Base-by-base conservation (phyloP, 768 basidiomycete species). In the Phlegmacium glaucopus region DNA sequence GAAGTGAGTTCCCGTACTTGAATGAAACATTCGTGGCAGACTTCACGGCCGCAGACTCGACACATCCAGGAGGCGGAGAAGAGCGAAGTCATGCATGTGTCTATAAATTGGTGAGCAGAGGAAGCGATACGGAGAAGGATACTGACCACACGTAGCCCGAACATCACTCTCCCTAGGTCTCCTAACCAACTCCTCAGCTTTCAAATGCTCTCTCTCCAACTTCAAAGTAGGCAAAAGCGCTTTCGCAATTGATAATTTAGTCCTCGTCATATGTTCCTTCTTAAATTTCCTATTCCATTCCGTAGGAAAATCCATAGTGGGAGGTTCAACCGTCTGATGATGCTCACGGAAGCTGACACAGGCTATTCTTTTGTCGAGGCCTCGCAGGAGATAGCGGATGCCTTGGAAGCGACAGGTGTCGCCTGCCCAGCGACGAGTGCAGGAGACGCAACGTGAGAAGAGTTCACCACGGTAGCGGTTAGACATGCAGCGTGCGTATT, bases 21-120 rank as follows among this genome's bases (percentile, higher is more conserved):
- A 22, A 76, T 72, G 58, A 80, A 89, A 61, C 94, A 96, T 50
- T 90, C 87, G 1, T 83, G 74, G 61, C 94, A 97, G 8, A 88
- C 82, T 66, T 96, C 94, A 9, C 90, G 82, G 4, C 91, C 94
- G 63, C 94, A 97, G 32, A 80, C 61, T n/a, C 87, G 78, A 62
- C 93, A 95, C 79, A 94, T 88, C 83, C 89, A 95, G 26, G 83
- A 87, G 48, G 82, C 83, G 6, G 87, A 86, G 65, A 95, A 95
- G 48, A 95, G 82, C 10, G 93, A 94, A 4, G 91, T 94, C 76
- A 91, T 88, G 65, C 94, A 96, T 2, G 88, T 91, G 66, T 96
- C 93, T 95, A 61, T 16, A 35, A 16, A 39, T 46, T 51, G 27
- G 28, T 15, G 46, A 22, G n/a, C 22, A 8, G 38, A 22, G 30